Evolutionary conservation across 2,329 filamentous ascomycete genomes (phyloP).

Genomic region (Simplicillium aogashimaense): DNA sequence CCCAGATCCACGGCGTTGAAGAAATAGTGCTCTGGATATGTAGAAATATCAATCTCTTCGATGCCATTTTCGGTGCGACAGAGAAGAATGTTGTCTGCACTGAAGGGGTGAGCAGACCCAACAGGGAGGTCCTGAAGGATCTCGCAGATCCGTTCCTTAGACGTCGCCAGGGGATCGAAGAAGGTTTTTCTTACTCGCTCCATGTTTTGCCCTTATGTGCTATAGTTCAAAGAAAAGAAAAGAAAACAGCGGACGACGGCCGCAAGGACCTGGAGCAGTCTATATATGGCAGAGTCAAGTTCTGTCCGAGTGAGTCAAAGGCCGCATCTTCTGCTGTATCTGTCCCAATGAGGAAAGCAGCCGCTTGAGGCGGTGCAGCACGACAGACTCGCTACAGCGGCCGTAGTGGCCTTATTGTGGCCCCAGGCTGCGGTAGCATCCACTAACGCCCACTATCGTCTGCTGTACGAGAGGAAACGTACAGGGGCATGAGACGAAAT

Average conservation of each 20-base stretch:
- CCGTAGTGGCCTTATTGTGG: too few relatives aligned
- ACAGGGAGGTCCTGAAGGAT: constrained; percentile 7
- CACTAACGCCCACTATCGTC: too few relatives aligned
- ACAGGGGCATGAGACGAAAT: too few relatives aligned
- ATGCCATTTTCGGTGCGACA: constrained; percentile 6
- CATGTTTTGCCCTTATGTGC: constrained; percentile 2
- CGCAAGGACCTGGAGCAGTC: too few relatives aligned
- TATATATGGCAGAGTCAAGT: too few relatives aligned
- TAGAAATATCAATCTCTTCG: constrained; percentile 10
- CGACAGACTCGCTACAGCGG: too few relatives aligned
- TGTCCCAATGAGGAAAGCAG: too few relatives aligned
- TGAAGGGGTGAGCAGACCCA: constrained; percentile 11
- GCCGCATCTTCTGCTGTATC: too few relatives aligned
- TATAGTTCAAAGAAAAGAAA: background rate
- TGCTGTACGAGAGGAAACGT: too few relatives aligned
- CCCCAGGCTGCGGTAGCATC: too few relatives aligned
- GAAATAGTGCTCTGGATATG: constrained; percentile 8
- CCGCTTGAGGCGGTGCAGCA: too few relatives aligned
- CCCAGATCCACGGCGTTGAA: constrained; percentile 11
- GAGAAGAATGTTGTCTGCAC: constrained; percentile 8
- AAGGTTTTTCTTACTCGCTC: constrained; percentile 9
- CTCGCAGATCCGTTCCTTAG: constrained; percentile 8
- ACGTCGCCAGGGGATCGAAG: constrained; percentile 9
- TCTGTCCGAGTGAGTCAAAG: too few relatives aligned
- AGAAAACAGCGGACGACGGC: background rate